Percentiles rank a stretch among this genome's conserved stretches.
These are phyloP conservation scores for Mycena galopus DNA, from an alignment of 768 basidiomycete species.

Conservation along the genomic window DNA sequence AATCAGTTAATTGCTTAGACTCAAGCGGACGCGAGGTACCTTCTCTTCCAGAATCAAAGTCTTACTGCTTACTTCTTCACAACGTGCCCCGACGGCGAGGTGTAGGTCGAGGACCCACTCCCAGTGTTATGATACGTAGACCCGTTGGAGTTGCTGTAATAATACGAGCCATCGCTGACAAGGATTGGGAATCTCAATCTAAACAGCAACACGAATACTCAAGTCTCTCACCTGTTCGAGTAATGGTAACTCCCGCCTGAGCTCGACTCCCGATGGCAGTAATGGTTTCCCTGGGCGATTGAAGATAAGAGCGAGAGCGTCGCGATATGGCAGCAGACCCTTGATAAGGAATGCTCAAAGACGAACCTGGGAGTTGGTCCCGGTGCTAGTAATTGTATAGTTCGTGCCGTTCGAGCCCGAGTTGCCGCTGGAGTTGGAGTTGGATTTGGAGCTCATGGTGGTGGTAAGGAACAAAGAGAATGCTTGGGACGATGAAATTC, in stretches of 20 bases:
- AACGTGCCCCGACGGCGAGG: constrained; percentile 54
- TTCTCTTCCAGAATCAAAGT: neutral
- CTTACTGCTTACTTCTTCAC: constrained; percentile 26
- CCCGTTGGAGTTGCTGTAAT: constrained; percentile 71
- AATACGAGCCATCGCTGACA: constrained; percentile 68
- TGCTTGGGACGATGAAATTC: neutral
- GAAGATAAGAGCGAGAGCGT: neutral
- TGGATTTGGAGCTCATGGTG: constrained; percentile 19
- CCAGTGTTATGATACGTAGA: constrained; percentile 72
- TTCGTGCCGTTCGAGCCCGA: constrained; percentile 1
- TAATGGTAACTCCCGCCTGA: constrained; percentile 69
- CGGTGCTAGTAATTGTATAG: constrained; percentile 46
- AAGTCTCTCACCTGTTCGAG: constrained; percentile 63
- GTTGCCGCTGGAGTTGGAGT: constrained; percentile 10
- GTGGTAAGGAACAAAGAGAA: constrained; percentile 2
- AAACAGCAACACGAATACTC: constrained; percentile 13
- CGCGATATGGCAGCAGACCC: neutral
- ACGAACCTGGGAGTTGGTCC: constrained; percentile 67
- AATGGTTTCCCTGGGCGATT: constrained; percentile 68
- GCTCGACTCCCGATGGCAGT: constrained; percentile 65
- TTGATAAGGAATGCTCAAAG: neutral
- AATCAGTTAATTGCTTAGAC: neutral
- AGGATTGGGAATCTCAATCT: neutral
- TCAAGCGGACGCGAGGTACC: neutral
- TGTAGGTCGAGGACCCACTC: constrained; percentile 62